Percentiles rank a stretch among this genome's conserved stretches.
Conservation (phyloP, 441 rosid species). For the Iberis amara region DNA sequence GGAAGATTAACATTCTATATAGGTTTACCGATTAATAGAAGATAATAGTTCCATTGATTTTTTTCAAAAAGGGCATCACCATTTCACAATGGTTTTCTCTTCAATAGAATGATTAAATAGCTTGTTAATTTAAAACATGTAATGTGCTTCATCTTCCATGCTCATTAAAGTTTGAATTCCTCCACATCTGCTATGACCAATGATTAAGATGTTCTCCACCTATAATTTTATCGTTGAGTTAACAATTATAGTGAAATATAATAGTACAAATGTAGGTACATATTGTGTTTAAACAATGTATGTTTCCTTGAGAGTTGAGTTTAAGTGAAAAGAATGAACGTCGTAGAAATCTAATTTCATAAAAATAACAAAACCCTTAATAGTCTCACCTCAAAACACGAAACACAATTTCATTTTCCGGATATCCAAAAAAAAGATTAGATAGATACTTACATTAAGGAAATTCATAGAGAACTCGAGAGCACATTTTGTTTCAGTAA, state of each 20-base stretch:
- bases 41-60: not conserved
- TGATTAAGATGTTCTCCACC: slow-evolving; percentile 82
- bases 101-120: not conserved
- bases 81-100: slow-evolving; percentile 71
- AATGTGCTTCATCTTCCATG: slow-evolving; percentile 60
- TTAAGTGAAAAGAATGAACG: no score
- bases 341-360: no score
- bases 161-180: slow-evolving; percentile 95
- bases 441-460: slow-evolving; percentile 52
- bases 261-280: no score
- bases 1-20: slow-evolving; percentile 6
- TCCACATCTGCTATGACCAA: slow-evolving; percentile 94
- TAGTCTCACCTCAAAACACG: no score
- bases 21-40: slow-evolving; percentile 5
- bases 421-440: not conserved
- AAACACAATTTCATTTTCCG: no score
- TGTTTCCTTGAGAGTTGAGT: no score
- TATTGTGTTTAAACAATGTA: not conserved
- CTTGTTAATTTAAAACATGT: slow-evolving; percentile 45
- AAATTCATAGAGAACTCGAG: slow-evolving; percentile 81
- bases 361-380: no score
- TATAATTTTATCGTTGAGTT: slow-evolving; percentile 31
- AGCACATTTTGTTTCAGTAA: slow-evolving; percentile 87
- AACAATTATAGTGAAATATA: no score
- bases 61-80: slow-evolving; percentile 40